These are phyloP conservation scores for Auricularia sp. DNA, from an alignment of 768 basidiomycete species.

Conservation along the genomic window DNA sequence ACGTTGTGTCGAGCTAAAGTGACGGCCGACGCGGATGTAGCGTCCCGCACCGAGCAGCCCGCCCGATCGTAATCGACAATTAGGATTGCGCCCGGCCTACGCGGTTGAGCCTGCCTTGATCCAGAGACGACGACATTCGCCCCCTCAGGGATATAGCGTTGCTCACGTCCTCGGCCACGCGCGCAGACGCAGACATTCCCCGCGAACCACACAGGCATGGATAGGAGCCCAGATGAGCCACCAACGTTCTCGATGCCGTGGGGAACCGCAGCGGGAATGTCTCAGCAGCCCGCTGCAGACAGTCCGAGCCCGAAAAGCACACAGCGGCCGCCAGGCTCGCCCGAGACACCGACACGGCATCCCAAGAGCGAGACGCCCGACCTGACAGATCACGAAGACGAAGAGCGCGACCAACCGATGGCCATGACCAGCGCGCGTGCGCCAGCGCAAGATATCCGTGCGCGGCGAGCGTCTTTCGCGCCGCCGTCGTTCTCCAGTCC, in stretches of 20 bases:
- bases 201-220: too few relatives aligned
- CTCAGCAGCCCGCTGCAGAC: background rate
- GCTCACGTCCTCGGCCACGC: too few relatives aligned
- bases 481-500: background rate
- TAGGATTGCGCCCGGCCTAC: background rate
- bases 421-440: background rate
- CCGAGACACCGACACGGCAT: background rate
- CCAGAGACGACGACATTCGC: too few relatives aligned
- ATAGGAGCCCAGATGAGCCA: too few relatives aligned
- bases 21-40: background rate
- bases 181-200: too few relatives aligned
- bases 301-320: background rate
- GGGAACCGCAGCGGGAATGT: too few relatives aligned
- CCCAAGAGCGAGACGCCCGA: background rate
- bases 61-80: background rate
- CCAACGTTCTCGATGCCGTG: too few relatives aligned
- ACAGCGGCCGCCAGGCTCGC: background rate
- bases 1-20: background rate
- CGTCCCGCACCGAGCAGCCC: background rate
- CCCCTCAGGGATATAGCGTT: too few relatives aligned
- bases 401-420: background rate
- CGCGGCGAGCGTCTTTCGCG: background rate
- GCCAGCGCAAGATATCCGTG: background rate
- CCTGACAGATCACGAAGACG: background rate
- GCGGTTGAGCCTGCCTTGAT: too few relatives aligned